Evolutionary conservation across 441 rosid genomes (phyloP), one percentile per base, ranked within the genome.

Genomic region (Isatis lusitanica): DNA sequence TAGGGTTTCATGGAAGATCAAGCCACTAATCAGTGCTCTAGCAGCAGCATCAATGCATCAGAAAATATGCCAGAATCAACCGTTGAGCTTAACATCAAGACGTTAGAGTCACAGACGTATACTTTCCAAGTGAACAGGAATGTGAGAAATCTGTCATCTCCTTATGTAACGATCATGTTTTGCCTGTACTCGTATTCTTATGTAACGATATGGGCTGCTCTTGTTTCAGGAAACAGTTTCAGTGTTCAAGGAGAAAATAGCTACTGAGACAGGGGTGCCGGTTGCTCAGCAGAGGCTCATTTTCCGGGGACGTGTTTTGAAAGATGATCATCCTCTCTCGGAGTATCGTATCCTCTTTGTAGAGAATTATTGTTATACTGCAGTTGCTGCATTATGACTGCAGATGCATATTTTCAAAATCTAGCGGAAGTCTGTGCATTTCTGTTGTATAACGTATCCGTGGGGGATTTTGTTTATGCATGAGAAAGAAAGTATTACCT

Each of bases 271-370:
- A 42, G 96, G 93, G 13, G 87, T 93, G 50, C 91, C 97, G 5
- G 96, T 88, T 38, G 88, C 86, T 75, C 99, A 93, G 79, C 99
- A 93, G 68, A 80, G 99, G 68, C 85, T 95, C 77, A 95, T 95
- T 82, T 95, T 93, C 71, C 82, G 97, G 47, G 99, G 98, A 79
- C 86, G 86, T 80, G 98, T 95, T 71, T 82, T 95, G 74, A 93
- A 91, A 83, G 98, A 91, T 82, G 94, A 93, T 50, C 94, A 89
- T 65, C 87, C 77, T 66, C 98, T 93, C 77, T 91, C 99, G 38
- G 97, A 89, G 78, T 93, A 93, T 76, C 95, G 97, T 96, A 96
- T 93, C 98, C 94, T 74, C 12, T 10, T 60, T 56, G 47, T 21
- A 0, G 16, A 0, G 13, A 47, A 10, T 5, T 21, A 63, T 4